Conservation (phyloP, 148 eudicot species). For the Cornus controversa region DNA sequence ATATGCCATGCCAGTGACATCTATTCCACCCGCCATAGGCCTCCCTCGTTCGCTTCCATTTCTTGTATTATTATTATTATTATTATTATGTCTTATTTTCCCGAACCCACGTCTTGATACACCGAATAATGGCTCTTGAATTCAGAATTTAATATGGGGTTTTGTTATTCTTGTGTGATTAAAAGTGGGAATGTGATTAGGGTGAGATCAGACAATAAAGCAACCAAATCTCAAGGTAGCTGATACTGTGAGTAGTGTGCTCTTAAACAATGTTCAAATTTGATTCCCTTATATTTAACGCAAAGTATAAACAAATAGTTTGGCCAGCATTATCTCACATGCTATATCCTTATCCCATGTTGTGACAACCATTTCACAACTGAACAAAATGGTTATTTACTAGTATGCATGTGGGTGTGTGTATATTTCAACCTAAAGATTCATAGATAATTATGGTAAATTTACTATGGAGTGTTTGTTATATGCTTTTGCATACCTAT, state of each 20-base stretch:
- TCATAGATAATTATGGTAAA: no score
- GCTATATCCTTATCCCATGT: not conserved
- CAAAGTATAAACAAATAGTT: not conserved
- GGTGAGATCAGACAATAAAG: not conserved
- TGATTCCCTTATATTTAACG: conserved; percentile 8
- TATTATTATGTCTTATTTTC: no score
- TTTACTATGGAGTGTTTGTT: no score
- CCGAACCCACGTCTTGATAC: no score
- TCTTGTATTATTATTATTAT: no score
- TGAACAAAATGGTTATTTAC: not conserved
- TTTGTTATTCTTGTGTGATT: not conserved
- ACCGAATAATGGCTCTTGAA: not conserved
- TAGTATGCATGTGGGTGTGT: no score
- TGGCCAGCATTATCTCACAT: conserved; percentile 6
- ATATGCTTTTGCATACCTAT: no score
- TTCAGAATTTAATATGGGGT: not conserved
- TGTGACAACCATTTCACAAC: conserved; percentile 15
- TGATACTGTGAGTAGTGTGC: not conserved
- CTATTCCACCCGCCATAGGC: no score
- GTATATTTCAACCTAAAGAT: no score
- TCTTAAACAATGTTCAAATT: conserved; percentile 1
- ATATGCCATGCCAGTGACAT: no score
- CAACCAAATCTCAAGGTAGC: not conserved
- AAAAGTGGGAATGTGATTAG: not conserved
- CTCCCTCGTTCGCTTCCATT: no score